phyloP scores from a whole-genome alignment of 2,329 filamentous ascomycete species.

The Westerdykella ornata region DNA sequence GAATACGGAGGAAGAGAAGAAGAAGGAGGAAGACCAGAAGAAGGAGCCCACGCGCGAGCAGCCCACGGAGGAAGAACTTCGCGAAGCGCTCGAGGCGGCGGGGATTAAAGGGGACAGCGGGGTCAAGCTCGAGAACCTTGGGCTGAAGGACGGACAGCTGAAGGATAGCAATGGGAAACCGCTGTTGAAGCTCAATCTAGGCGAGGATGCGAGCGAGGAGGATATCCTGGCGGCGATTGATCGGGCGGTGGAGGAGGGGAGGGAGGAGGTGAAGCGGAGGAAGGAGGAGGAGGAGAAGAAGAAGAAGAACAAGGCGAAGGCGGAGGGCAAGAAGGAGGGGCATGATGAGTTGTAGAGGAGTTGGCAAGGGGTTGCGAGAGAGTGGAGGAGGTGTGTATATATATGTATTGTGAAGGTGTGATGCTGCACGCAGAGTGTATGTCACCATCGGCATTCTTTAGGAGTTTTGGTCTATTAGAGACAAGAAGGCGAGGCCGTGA shows the following conservation, averaged over 20 bases:
- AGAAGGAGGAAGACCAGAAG: constrained; percentile 17
- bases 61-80: constrained; percentile 26
- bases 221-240: constrained; percentile 48
- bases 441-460: not conserved
- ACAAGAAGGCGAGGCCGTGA: not conserved
- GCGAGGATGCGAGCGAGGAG: constrained; percentile 30
- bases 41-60: constrained; percentile 19
- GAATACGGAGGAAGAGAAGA: constrained; percentile 18
- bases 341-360: constrained; percentile 8
- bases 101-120: constrained; percentile 24
- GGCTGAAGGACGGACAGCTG: constrained; percentile 14
- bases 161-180: constrained; percentile 16
- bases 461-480: not conserved
- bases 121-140: constrained; percentile 18
- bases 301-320: not conserved
- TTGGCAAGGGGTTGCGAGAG: not conserved
- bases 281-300: constrained; percentile 3
- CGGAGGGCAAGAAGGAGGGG: constrained; percentile 5
- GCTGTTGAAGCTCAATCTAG: constrained; percentile 21
- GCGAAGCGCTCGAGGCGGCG: constrained; percentile 28
- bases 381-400: not conserved
- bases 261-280: constrained; percentile 5
- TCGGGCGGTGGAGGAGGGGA: constrained; percentile 20
- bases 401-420: not conserved
- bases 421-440: not conserved